phyloP scores from a whole-genome alignment of 83 land plant species.

The Picea engelmannii region DNA sequence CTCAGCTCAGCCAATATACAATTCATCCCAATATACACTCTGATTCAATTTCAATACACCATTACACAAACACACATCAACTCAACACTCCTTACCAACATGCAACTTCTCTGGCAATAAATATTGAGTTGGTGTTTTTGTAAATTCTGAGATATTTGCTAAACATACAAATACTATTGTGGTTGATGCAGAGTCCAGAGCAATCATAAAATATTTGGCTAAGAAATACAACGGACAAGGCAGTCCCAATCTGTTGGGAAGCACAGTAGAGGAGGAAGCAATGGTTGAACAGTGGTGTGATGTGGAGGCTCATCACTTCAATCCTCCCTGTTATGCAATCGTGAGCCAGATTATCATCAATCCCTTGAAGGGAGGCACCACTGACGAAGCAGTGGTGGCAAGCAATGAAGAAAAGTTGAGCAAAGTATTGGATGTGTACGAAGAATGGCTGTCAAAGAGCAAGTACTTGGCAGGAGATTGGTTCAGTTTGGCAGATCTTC shows the following conservation, averaged over 20 bases:
- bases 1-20: too few relatives aligned
- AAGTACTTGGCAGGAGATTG: slow-evolving; percentile 75
- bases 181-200: slow-evolving; percentile 45
- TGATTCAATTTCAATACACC: too few relatives aligned
- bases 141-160: too few relatives aligned
- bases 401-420: slow-evolving; percentile 50
- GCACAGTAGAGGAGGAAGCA: slow-evolving; percentile 28
- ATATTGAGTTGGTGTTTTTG: too few relatives aligned
- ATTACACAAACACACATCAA: too few relatives aligned
- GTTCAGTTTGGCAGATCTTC: slow-evolving; percentile 73
- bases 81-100: too few relatives aligned
- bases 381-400: slow-evolving; percentile 41
- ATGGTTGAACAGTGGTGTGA: slow-evolving; percentile 52
- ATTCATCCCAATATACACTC: too few relatives aligned
- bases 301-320: slow-evolving; percentile 71
- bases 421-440: slow-evolving; percentile 77
- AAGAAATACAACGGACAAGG: slow-evolving; percentile 31
- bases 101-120: too few relatives aligned
- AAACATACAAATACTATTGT: neutral
- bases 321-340: slow-evolving; percentile 27
- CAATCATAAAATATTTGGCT: slow-evolving; percentile 47
- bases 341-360: slow-evolving; percentile 28
- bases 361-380: slow-evolving; percentile 23
- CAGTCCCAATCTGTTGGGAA: slow-evolving; percentile 27
- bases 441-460: slow-evolving; percentile 42